Percentiles rank a stretch among this genome's conserved stretches.
These are phyloP conservation scores for Nemania sp. DNA, from an alignment of 2,329 filamentous ascomycete species.

Conservation along the genomic window DNA sequence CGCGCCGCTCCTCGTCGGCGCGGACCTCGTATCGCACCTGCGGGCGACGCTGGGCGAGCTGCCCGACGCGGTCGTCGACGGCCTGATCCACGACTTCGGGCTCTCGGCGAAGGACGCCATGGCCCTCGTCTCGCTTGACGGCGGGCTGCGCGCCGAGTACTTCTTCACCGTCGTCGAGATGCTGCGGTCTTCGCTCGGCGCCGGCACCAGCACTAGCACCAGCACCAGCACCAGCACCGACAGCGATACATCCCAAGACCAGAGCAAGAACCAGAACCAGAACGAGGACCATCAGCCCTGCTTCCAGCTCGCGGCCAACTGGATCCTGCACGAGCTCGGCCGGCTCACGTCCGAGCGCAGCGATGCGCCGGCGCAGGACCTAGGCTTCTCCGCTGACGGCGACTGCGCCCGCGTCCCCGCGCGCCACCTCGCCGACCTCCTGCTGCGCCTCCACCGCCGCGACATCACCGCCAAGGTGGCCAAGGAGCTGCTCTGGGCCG, in stretches of 20 bases:
- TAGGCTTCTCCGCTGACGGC: slow-evolving; percentile 50
- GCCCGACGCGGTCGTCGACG: slow-evolving; percentile 71
- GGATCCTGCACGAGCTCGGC: slow-evolving; percentile 77
- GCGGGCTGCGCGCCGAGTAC: slow-evolving; percentile 80
- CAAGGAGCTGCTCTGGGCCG: slow-evolving; percentile 60
- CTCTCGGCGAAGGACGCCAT: slow-evolving; percentile 82
- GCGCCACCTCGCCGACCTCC: slow-evolving; percentile 54
- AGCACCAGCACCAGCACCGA: slow-evolving; percentile 24
- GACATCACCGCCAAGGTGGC: slow-evolving; percentile 61
- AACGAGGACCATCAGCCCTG: slow-evolving; percentile 32
- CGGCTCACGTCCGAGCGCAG: slow-evolving; percentile 61
- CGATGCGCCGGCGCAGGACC: slow-evolving; percentile 38
- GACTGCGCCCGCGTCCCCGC: slow-evolving; percentile 53
- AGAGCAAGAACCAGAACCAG: too few species aligned
- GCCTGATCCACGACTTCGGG: slow-evolving; percentile 65
- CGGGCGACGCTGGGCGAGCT: slow-evolving; percentile 66
- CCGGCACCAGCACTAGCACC: too few species aligned
- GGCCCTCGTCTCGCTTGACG: slow-evolving; percentile 76
- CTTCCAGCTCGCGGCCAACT: slow-evolving; percentile 60
- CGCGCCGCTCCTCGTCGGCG: slow-evolving; percentile 74
- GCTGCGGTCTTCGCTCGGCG: slow-evolving; percentile 39
- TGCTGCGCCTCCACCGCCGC: slow-evolving; percentile 52
- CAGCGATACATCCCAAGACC: too few species aligned
- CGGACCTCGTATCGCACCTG: slow-evolving; percentile 70
- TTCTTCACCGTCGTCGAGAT: slow-evolving; percentile 69